Evolutionary conservation across 1,284 basidiomycete genomes (phyloP).

Genomic region (Heterobasidion occidentale): DNA sequence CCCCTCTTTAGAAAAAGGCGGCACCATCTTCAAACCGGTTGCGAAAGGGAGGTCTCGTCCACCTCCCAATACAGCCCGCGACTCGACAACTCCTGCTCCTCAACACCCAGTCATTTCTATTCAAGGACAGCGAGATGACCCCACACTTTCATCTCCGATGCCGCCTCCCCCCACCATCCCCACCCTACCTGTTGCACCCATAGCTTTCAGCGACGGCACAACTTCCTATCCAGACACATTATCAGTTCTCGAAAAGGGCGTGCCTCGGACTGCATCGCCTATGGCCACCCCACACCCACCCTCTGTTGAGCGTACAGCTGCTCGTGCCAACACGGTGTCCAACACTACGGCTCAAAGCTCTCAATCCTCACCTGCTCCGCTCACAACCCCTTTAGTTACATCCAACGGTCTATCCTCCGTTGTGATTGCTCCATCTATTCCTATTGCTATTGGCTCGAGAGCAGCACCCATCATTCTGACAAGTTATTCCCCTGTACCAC

Average conservation of each 20-base stretch:
- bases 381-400: no score
- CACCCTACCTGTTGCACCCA: background rate
- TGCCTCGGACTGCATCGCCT: no score
- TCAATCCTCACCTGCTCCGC: no score
- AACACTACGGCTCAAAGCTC: no score
- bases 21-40: constrained; percentile 59
- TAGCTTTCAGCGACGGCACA: background rate
- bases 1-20: constrained; percentile 53
- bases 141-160: background rate
- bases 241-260: background rate
- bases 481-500: background rate
- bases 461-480: background rate
- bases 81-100: constrained; percentile 27
- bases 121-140: background rate
- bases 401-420: no score
- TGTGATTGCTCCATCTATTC: no score
- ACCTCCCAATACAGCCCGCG: constrained; percentile 25
- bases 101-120: constrained; percentile 3
- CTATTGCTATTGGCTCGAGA: no score
- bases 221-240: background rate
- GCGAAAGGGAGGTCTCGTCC: constrained; percentile 42
- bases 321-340: no score
- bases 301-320: no score
- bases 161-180: background rate
- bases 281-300: no score